phyloP scores from a whole-genome alignment of 768 basidiomycete genomes.

The Kwoniella heveanensis region DNA sequence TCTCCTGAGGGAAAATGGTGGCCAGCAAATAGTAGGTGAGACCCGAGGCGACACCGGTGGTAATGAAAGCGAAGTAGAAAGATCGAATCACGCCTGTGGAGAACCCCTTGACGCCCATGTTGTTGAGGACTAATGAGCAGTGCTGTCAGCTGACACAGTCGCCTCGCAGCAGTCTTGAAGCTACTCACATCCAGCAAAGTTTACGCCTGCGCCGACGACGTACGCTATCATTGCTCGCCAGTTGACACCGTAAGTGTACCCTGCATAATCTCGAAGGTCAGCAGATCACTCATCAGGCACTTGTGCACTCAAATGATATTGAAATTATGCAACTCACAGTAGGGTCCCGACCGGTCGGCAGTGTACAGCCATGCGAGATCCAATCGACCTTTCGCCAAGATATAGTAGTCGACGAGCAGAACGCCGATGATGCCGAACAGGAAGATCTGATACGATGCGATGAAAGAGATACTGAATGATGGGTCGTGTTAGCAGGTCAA shows the following conservation, averaged over 20 bases:
- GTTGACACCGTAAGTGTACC: conserved; percentile 37
- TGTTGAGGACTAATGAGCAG: conserved; percentile 35
- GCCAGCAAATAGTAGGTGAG: conserved; percentile 33
- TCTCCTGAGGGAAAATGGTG: conserved; percentile 27
- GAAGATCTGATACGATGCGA: conserved; percentile 32
- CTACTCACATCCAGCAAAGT: conserved; percentile 35
- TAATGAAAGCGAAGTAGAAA: conserved; percentile 33
- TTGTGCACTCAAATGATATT: too few species aligned
- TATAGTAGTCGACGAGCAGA: conserved; percentile 42
- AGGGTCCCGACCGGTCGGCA: conserved; percentile 30
- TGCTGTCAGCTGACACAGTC: too few species aligned
- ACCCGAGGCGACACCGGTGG: conserved; percentile 22
- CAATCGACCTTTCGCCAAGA: conserved; percentile 23
- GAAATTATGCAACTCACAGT: too few species aligned
- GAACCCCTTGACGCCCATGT: conserved; percentile 30
- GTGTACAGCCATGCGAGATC: conserved; percentile 32
- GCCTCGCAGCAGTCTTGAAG: too few species aligned
- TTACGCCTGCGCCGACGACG: conserved; percentile 31
- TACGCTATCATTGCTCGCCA: conserved; percentile 33
- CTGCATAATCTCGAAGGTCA: conserved; percentile 1
- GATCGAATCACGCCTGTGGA: conserved; percentile 20
- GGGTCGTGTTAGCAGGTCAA: too few species aligned
- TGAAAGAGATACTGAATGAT: conserved; percentile 30
- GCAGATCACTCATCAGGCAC: not conserved
- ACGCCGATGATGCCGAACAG: conserved; percentile 33